Evolutionary conservation across 306 rosid species (phyloP), one percentile per base, ranked within the genome.

Genomic region (Prunus mume): DNA sequence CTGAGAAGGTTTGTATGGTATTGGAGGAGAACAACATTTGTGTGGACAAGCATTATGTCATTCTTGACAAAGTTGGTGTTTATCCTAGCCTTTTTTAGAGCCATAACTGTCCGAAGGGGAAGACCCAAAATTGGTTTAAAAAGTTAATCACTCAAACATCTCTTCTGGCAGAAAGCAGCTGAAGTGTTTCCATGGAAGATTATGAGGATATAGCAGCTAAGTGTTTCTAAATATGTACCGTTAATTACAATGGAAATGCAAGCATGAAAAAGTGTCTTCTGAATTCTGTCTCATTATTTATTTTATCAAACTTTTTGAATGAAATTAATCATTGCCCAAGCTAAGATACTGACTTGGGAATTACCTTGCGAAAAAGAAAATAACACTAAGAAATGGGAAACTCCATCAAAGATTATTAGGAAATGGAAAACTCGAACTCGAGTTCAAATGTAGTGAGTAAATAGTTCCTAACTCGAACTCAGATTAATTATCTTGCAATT

Each of bases 11-110:
- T 65, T 49, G 72, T 66, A 14, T 58, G 75, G 75, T n/a, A 0
- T 12, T 81, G 82, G 85, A 81, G 85, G 73, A 77, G 81, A 20
- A 82, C 75, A 50, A 19, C 72, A 15, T 72, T 71, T 43, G 66
- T 82, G 19, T 82, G 82, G 81, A 55, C 51, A 15, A 63, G 82
- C 19, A n/a, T 76, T 17, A 25, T 49, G 38, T 47, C 76, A 30
- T 77, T 76, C 56, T 67, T 72, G 64, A 38, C 60, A 32, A 71
- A 71, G 71, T 66, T 72, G 74, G 66, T 67, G 41, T 71, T 81
- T 63, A 34, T 75, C 41, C 43, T 72, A 19, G 51, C 20, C 38
- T 65, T 77, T 14, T 24, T 65, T 7, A 72, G 46, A 61, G n/a
- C 63, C 11, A 10, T 10, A 13, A 20, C 52, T 51, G 7, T 52